phyloP scores from a whole-genome alignment of 768 basidiomycete genomes.

The Rhodotorula diobovata region DNA sequence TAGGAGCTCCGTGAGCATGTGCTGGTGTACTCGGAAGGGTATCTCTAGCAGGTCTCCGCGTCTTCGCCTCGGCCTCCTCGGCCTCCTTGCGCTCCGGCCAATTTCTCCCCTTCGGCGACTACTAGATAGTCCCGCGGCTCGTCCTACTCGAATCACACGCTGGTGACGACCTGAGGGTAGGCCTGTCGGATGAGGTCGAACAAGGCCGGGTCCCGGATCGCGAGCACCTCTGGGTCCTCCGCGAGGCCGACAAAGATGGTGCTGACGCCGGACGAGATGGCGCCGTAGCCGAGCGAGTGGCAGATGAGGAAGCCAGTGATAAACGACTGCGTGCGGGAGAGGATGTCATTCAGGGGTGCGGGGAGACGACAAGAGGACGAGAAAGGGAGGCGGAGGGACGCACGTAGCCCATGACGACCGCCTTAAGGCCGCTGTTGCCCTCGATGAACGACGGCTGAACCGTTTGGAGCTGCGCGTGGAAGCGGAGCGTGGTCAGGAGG shows the following conservation, averaged over 20 bases:
- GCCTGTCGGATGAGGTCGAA: slow-evolving; percentile 37
- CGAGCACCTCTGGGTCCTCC: slow-evolving; percentile 37
- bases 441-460: slow-evolving; percentile 30
- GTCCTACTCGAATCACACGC: too few species aligned
- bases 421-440: slow-evolving; percentile 15
- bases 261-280: slow-evolving; percentile 24
- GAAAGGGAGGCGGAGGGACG: neutral
- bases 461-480: slow-evolving; percentile 19
- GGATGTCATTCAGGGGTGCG: neutral
- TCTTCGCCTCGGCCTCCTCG: too few species aligned
- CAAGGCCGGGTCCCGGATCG: slow-evolving; percentile 39
- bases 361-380: too few species aligned
- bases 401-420: slow-evolving; percentile 16
- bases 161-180: slow-evolving; percentile 36
- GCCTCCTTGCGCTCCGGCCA: too few species aligned
- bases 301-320: slow-evolving; percentile 42
- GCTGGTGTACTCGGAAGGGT: too few species aligned
- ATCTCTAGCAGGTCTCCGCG: too few species aligned
- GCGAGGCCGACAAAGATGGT: slow-evolving; percentile 36
- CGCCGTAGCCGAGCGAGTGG: slow-evolving; percentile 40
- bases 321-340: slow-evolving; percentile 27
- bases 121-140: too few species aligned
- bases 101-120: too few species aligned
- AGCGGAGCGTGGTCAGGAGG: neutral
- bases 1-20: too few species aligned